phyloP scores from a whole-genome alignment of 2,329 filamentous ascomycete species.

The Colletotrichum liriopes region DNA sequence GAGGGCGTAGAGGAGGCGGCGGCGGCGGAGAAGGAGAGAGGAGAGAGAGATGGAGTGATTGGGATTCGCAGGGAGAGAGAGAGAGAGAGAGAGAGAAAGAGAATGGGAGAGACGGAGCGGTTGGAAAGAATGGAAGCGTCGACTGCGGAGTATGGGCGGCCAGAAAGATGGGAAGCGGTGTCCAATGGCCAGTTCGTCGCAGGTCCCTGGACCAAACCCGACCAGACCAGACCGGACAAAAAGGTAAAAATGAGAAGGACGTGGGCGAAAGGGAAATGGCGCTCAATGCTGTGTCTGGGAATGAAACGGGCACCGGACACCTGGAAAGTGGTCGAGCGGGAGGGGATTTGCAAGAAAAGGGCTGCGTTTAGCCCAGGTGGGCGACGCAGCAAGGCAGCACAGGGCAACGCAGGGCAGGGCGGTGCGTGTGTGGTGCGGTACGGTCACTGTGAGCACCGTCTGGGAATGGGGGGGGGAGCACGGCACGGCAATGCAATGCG shows the following conservation, averaged over 20 bases:
- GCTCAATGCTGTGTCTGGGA: slow-evolving; percentile 33
- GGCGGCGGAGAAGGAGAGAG: background rate
- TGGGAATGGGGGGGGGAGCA: background rate
- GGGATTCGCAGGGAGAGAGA: background rate
- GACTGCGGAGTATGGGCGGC: background rate
- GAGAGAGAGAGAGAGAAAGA: background rate
- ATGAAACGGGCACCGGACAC: slow-evolving; percentile 39
- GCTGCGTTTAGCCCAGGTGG: background rate
- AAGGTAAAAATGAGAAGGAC: background rate
- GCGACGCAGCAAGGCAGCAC: slow-evolving; percentile 14
- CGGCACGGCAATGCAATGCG: background rate
- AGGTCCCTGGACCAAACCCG: background rate
- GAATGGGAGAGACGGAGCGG: background rate
- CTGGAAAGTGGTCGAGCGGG: slow-evolving; percentile 27
- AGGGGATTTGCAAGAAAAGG: background rate
- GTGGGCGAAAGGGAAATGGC: background rate
- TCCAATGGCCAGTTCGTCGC: background rate
- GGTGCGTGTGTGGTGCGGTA: background rate
- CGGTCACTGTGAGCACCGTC: background rate
- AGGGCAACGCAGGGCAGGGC: background rate
- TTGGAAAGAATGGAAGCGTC: slow-evolving; percentile 4
- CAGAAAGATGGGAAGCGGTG: slow-evolving; percentile 1
- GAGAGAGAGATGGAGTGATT: background rate
- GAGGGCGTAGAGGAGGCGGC: background rate
- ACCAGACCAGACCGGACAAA: background rate